Evolutionary conservation across 164 flowering plant genomes (phyloP).

Genomic region (Magnolia changhungtana): DNA sequence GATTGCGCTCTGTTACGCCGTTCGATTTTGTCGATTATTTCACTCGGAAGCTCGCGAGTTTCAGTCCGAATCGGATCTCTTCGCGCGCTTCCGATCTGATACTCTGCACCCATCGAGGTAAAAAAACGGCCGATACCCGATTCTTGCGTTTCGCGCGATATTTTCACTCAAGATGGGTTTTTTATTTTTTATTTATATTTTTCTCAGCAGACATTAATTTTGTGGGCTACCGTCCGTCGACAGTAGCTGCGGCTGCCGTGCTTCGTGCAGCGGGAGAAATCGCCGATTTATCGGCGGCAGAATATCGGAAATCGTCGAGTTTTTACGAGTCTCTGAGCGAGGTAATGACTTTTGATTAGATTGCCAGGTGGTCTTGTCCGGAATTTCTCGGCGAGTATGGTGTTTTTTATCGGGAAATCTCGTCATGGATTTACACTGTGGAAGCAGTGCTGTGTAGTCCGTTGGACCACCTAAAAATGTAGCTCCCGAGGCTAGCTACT

Average conservation of each 20-base stretch:
- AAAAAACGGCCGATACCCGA: neutral
- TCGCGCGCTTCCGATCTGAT: conserved; percentile 45
- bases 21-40: conserved; percentile 51
- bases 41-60: conserved; percentile 22
- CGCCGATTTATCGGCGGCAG: conserved; percentile 10
- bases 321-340: conserved; percentile 34
- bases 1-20: conserved; percentile 56
- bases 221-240: conserved; percentile 47
- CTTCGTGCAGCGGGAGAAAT: conserved; percentile 30
- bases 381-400: neutral
- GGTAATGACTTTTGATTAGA: conserved; percentile 18
- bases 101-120: conserved; percentile 53
- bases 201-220: conserved; percentile 43
- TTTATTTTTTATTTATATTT: neutral
- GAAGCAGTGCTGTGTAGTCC: too few relatives aligned
- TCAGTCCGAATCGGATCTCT: conserved; percentile 11
- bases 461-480: too few relatives aligned
- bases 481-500: too few relatives aligned
- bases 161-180: neutral
- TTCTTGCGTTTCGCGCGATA: neutral
- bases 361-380: too few relatives aligned
- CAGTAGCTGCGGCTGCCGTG: conserved; percentile 60
- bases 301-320: neutral
- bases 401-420: too few relatives aligned
- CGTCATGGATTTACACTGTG: too few relatives aligned